These are phyloP conservation scores for Ganoderma lucidum DNA, from an alignment of 1,284 basidiomycete genomes.

Conservation along the genomic window DNA sequence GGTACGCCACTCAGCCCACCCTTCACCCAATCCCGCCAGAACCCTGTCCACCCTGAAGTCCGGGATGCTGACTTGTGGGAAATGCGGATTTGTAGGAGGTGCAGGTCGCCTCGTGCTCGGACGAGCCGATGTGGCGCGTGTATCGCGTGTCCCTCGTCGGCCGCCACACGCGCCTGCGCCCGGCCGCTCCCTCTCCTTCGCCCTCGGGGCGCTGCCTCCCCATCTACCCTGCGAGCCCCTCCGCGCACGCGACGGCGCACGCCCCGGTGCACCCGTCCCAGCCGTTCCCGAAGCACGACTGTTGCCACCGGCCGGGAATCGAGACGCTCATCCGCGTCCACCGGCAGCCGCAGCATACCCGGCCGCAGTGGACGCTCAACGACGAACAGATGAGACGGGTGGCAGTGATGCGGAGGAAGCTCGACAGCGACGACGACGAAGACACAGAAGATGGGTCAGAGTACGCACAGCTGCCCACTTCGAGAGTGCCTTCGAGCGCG, in stretches of 20 bases:
- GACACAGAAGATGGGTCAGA: not conserved
- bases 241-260: not conserved
- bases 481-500: not conserved
- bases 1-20: slow-evolving; percentile 8
- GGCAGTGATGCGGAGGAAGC: slow-evolving; percentile 6
- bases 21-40: not conserved
- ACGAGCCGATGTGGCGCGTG: slow-evolving; percentile 16
- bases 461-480: not conserved
- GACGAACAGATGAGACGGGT: slow-evolving; percentile 10
- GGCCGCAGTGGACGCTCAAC: slow-evolving; percentile 5
- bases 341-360: slow-evolving; percentile 8
- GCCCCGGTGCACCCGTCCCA: slow-evolving; percentile 7
- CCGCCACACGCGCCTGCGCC: slow-evolving; percentile 10
- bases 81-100: slow-evolving; percentile 15
- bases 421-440: not conserved
- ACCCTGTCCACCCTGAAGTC: not conserved
- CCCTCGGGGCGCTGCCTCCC: slow-evolving; percentile 11
- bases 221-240: slow-evolving; percentile 14
- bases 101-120: slow-evolving; percentile 13
- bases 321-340: slow-evolving; percentile 18
- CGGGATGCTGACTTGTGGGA: not conserved
- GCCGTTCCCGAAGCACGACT: slow-evolving; percentile 15
- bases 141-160: slow-evolving; percentile 22
- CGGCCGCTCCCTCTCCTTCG: not conserved
- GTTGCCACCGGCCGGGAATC: slow-evolving; percentile 14